Evolutionary conservation across 306 rosid genomes (phyloP).

Genomic region (Cucurbita ficifolia): DNA sequence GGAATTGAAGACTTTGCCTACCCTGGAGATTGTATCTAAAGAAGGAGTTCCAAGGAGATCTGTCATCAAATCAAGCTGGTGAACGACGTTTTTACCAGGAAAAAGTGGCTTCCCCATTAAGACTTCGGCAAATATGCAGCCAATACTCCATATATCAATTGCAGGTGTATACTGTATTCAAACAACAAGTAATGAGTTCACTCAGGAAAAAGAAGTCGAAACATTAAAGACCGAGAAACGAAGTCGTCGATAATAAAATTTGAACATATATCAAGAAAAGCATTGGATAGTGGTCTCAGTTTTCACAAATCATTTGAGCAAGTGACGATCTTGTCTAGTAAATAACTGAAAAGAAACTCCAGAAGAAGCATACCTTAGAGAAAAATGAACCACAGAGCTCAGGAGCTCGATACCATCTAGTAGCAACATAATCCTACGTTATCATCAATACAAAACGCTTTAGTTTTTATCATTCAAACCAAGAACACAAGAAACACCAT

Average conservation of each 20-base stretch:
- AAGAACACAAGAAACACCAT: neutral
- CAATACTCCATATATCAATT: slow-evolving; percentile 93
- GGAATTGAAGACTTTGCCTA: slow-evolving; percentile 13
- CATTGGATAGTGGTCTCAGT: neutral
- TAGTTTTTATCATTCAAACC: neutral
- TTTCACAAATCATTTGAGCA: neutral
- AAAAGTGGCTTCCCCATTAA: slow-evolving; percentile 86
- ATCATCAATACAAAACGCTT: neutral
- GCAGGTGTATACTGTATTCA: slow-evolving; percentile 80
- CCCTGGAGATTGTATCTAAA: slow-evolving; percentile 74
- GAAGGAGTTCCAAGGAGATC: slow-evolving; percentile 92
- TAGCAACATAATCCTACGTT: slow-evolving; percentile 84
- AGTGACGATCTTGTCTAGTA: neutral
- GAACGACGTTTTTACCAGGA: slow-evolving; percentile 93
- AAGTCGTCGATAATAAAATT: neutral
- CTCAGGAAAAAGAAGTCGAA: neutral
- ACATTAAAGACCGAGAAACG: neutral
- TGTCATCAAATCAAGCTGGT: slow-evolving; percentile 90
- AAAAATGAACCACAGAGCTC: slow-evolving; percentile 95
- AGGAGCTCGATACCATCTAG: slow-evolving; percentile 98
- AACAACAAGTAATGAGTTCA: neutral
- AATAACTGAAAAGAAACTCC: neutral
- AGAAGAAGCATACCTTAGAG: slow-evolving; percentile 45
- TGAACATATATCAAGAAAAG: neutral
- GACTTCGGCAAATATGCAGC: slow-evolving; percentile 91